Evolutionary conservation across 768 basidiomycete species (phyloP).

Genomic region (Amanita inopinata): DNA sequence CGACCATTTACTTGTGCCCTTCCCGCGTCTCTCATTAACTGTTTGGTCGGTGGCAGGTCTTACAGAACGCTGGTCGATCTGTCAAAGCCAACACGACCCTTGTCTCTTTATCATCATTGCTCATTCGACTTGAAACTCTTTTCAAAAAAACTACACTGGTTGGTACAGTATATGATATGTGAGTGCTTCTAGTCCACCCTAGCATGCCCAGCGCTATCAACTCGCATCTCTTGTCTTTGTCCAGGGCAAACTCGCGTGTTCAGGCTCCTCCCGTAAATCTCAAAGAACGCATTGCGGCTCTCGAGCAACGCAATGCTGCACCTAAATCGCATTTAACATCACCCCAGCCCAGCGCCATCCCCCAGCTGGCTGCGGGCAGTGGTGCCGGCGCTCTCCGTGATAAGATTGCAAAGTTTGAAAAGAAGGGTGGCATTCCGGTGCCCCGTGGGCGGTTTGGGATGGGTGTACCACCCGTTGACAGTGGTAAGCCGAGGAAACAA

Average conservation of each 20-base stretch:
- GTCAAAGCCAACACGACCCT: conserved; percentile 1
- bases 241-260: conserved; percentile 22
- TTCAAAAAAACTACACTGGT: neutral
- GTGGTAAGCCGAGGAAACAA: conserved; percentile 37
- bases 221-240: conserved; percentile 1
- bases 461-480: conserved; percentile 49
- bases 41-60: neutral
- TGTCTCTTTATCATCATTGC: neutral
- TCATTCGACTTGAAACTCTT: neutral
- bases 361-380: conserved; percentile 18
- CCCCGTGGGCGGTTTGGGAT: conserved; percentile 70
- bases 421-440: conserved; percentile 64
- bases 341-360: conserved; percentile 20
- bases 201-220: neutral
- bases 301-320: conserved; percentile 49
- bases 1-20: neutral
- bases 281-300: conserved; percentile 76
- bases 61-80: conserved; percentile 5
- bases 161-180: neutral
- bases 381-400: conserved; percentile 33
- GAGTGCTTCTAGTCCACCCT: neutral
- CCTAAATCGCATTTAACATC: conserved; percentile 12
- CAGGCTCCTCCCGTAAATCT: conserved; percentile 41
- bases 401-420: conserved; percentile 76
- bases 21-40: neutral